Conservation (phyloP, 192 early-diverging fungal genomes). For the Fimicolochytrium jonesii region DNA sequence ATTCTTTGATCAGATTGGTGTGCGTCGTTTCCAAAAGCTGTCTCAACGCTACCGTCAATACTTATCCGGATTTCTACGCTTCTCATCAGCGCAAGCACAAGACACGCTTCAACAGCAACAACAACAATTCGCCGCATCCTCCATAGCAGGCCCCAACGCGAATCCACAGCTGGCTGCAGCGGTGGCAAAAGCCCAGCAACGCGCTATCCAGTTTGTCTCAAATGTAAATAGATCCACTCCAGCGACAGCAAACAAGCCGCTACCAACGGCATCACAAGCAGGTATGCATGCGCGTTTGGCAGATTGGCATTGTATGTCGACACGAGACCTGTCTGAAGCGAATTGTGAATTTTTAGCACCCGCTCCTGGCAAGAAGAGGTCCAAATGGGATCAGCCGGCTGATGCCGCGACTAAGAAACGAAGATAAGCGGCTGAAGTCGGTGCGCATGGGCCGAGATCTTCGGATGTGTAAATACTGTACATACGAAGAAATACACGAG, state of each 20-base stretch:
- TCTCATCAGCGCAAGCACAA: constrained; percentile 37
- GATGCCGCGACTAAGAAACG: not conserved
- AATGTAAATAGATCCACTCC: constrained; percentile 15
- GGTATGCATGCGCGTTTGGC: too few species aligned
- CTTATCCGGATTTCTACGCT: too few species aligned
- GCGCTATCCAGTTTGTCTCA: constrained; percentile 26
- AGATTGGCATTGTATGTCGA: too few species aligned
- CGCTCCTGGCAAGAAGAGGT: too few species aligned
- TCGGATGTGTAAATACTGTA: too few species aligned
- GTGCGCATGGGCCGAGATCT: too few species aligned
- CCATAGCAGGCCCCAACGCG: too few species aligned
- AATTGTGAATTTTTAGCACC: too few species aligned
- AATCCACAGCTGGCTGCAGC: constrained; percentile 9
- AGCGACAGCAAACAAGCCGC: too few species aligned
- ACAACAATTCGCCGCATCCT: not conserved
- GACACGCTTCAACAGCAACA: constrained; percentile 36
- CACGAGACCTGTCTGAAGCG: too few species aligned
- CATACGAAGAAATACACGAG: too few species aligned
- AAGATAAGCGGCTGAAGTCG: not conserved
- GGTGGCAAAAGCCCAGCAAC: constrained; percentile 22
- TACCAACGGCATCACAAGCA: too few species aligned
- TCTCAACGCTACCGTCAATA: not conserved
- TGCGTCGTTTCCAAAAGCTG: constrained; percentile 6
- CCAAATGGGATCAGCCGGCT: not conserved
- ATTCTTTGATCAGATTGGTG: constrained; percentile 60